Evolutionary conservation across 1,284 basidiomycete genomes (phyloP).

Genomic region (Cystobasidium sp.): DNA sequence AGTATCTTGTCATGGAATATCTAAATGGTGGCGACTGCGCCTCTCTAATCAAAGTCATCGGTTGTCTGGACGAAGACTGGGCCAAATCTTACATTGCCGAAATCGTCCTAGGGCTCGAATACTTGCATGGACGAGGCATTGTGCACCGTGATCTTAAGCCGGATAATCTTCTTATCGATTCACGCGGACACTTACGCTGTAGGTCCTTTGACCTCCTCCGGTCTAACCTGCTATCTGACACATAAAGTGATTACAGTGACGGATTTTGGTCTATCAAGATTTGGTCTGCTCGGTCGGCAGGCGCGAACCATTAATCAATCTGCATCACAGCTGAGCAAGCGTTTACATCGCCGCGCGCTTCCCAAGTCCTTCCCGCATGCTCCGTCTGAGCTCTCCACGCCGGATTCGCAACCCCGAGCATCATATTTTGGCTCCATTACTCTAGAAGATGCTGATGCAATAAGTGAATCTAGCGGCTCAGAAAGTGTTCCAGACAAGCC

Average conservation of each 20-base stretch:
- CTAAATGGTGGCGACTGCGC: slow-evolving; percentile 94
- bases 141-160: slow-evolving; percentile 99
- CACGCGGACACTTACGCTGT: slow-evolving; percentile 88
- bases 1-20: slow-evolving; percentile 61
- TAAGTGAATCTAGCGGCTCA: slow-evolving; percentile 82
- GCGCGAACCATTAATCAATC: slow-evolving; percentile 63
- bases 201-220: background rate
- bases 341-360: slow-evolving; percentile 11
- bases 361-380: slow-evolving; percentile 11
- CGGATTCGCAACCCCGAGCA: slow-evolving; percentile 40
- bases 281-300: slow-evolving; percentile 95
- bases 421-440: slow-evolving; percentile 51
- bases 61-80: slow-evolving; percentile 93
- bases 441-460: slow-evolving; percentile 66
- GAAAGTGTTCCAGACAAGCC: slow-evolving; percentile 64
- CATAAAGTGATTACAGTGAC: slow-evolving; percentile 63
- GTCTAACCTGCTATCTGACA: background rate
- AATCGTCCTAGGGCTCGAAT: slow-evolving; percentile 91
- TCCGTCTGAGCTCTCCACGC: slow-evolving; percentile 20
- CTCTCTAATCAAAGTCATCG: slow-evolving; percentile 93
- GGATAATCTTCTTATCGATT: slow-evolving; percentile 95
- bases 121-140: slow-evolving; percentile 88
- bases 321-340: slow-evolving; percentile 1
- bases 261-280: slow-evolving; percentile 95
- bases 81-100: slow-evolving; percentile 94